Conservation (phyloP, 768 basidiomycete genomes). For the Auricularia heimuer region DNA sequence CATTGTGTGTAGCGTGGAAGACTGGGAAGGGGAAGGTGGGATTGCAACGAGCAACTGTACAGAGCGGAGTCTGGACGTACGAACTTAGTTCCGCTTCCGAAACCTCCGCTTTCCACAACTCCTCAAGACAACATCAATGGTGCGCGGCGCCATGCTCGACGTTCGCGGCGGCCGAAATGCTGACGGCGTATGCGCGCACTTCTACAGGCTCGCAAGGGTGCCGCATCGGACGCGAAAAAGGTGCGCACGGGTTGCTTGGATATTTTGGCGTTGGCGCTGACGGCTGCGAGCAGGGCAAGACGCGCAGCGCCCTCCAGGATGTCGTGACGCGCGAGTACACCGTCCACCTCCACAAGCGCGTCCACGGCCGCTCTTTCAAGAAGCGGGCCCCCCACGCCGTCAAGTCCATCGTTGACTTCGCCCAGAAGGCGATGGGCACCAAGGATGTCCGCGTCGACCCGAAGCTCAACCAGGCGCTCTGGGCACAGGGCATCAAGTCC, state of each 20-base stretch:
- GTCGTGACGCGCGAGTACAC: conserved; percentile 99
- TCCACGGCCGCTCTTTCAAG: conserved; percentile 90
- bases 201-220: conserved; percentile 7
- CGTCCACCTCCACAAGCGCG: conserved; percentile 92
- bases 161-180: background rate
- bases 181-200: conserved; percentile 2
- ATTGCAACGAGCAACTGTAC: no score
- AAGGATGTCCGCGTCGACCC: conserved; percentile 90
- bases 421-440: conserved; percentile 93
- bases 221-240: conserved; percentile 8
- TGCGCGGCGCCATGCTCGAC: background rate
- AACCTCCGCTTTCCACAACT: background rate
- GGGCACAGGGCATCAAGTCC: conserved; percentile 88
- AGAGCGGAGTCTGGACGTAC: no score
- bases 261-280: background rate
- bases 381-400: conserved; percentile 95
- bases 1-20: no score
- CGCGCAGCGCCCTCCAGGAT: conserved; percentile 92
- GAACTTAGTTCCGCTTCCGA: no score
- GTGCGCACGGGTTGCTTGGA: background rate
- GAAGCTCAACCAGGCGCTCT: conserved; percentile 90
- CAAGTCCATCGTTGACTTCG: conserved; percentile 88
- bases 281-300: conserved; percentile 48
- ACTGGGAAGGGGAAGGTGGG: no score
- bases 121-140: background rate